Conservation (phyloP, 2,329 filamentous ascomycete genomes). For the Stagonosporopsis cucurbitacearum region DNA sequence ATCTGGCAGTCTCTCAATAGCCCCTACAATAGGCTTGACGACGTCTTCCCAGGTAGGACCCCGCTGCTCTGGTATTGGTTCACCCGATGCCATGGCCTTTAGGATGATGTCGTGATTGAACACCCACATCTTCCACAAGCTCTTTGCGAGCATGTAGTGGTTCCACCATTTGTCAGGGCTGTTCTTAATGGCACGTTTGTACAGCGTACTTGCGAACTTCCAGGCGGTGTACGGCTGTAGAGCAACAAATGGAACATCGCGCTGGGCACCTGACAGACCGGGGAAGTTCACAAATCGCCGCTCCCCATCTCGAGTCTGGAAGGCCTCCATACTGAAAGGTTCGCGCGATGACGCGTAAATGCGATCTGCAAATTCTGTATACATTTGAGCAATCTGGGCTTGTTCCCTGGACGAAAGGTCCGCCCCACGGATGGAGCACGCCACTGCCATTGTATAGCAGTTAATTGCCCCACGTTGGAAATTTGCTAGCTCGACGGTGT, state of each 20-base stretch:
- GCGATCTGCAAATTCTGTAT: slow-evolving; percentile 71
- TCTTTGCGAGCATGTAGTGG: slow-evolving; percentile 74
- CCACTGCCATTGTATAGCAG: slow-evolving; percentile 73
- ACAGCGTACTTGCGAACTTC: slow-evolving; percentile 68
- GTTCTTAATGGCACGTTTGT: slow-evolving; percentile 64
- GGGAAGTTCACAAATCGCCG: slow-evolving; percentile 66
- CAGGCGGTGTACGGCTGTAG: slow-evolving; percentile 67
- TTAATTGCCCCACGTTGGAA: slow-evolving; percentile 83
- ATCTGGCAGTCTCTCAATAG: slow-evolving; percentile 67
- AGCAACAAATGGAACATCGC: slow-evolving; percentile 62
- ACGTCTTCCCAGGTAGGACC: slow-evolving; percentile 54
- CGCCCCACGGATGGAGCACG: slow-evolving; percentile 63
- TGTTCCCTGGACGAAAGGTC: slow-evolving; percentile 54
- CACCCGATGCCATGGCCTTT: slow-evolving; percentile 40
- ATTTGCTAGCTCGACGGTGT: slow-evolving; percentile 73
- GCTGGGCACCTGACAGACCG: slow-evolving; percentile 58
- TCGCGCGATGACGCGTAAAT: slow-evolving; percentile 73
- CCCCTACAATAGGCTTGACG: slow-evolving; percentile 63
- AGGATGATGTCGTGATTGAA: slow-evolving; percentile 50
- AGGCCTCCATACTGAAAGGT: slow-evolving; percentile 72
- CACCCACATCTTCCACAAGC: slow-evolving; percentile 73
- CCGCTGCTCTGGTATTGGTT: slow-evolving; percentile 29
- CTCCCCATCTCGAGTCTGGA: slow-evolving; percentile 64
- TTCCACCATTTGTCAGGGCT: slow-evolving; percentile 70
- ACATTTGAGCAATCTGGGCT: slow-evolving; percentile 68